Evolutionary conservation across 257 asterid species (phyloP).

Genomic region (Craterostigma plantagineum): DNA sequence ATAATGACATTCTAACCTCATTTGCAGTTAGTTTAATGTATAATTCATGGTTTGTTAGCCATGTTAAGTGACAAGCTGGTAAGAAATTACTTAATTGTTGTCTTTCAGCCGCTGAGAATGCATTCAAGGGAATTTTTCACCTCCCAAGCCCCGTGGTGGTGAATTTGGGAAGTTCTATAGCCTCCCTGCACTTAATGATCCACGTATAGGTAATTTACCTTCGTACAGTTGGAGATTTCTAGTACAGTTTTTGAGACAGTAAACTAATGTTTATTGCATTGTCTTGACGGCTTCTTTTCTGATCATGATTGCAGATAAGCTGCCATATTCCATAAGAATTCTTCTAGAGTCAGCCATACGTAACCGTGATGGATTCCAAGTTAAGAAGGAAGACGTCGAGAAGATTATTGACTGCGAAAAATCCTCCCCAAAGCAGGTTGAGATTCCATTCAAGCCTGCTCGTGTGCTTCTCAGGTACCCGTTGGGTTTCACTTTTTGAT

Average conservation of each 20-base stretch:
- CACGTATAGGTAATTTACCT: conserved; percentile 52
- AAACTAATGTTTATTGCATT: too few relatives aligned
- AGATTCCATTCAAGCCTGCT: conserved; percentile 95
- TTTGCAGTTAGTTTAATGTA: background rate
- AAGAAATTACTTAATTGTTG: conserved; percentile 4
- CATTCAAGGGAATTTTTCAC: conserved; percentile 63
- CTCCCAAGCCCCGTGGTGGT: conserved; percentile 88
- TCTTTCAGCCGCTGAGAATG: conserved; percentile 54
- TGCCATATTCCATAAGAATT: conserved; percentile 81
- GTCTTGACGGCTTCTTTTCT: too few relatives aligned
- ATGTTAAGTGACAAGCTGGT: conserved; percentile 5
- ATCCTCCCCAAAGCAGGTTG: conserved; percentile 69
- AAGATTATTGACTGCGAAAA: conserved; percentile 91
- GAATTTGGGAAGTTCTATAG: conserved; percentile 88
- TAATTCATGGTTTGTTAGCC: background rate
- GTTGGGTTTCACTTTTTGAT: conserved; percentile 4
- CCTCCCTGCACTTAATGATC: conserved; percentile 76
- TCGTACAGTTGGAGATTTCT: background rate
- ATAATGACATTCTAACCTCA: too few relatives aligned
- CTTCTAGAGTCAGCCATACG: conserved; percentile 97
- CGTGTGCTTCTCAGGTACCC: conserved; percentile 88
- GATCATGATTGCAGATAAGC: conserved; percentile 39
- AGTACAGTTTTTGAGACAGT: too few relatives aligned
- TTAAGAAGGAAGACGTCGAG: conserved; percentile 70
- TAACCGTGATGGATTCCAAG: conserved; percentile 92